These are phyloP conservation scores for Acmispon strigosus DNA, from an alignment of 306 rosid species.

Conservation along the genomic window DNA sequence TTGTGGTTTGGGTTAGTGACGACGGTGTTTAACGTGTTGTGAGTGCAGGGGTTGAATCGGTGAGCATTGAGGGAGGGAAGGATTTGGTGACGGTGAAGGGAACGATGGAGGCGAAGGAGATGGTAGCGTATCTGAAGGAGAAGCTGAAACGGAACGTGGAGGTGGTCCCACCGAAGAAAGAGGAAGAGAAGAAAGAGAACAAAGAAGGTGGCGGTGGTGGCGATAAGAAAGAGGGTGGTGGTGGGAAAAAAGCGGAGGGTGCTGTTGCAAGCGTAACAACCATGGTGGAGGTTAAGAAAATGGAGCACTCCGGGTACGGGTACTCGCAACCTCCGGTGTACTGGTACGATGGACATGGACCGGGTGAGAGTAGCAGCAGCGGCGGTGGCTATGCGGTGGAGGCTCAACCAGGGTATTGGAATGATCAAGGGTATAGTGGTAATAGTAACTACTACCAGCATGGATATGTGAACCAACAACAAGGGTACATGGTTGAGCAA, in stretches of 20 bases:
- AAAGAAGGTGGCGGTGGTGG: constrained; percentile 20
- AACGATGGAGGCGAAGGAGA: constrained; percentile 43
- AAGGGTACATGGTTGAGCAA: constrained; percentile 25
- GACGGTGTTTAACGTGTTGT: neutral
- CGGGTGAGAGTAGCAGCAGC: constrained; percentile 35
- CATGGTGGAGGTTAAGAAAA: constrained; percentile 46
- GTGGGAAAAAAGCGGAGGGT: no score
- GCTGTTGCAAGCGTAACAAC: neutral
- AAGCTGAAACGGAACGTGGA: constrained; percentile 62
- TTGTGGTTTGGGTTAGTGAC: neutral
- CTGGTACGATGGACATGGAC: constrained; percentile 43
- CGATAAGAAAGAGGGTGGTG: constrained; percentile 16
- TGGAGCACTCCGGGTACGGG: constrained; percentile 52
- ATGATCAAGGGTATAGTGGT: constrained; percentile 18
- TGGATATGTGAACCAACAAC: neutral
- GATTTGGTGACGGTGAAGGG: constrained; percentile 72
- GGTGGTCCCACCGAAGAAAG: constrained; percentile 55
- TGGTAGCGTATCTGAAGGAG: constrained; percentile 36
- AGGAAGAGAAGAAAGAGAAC: constrained; percentile 22
- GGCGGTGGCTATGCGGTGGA: neutral
- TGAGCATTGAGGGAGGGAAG: constrained; percentile 41
- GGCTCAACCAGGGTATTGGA: neutral
- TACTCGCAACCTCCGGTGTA: constrained; percentile 27
- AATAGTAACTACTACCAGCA: neutral
- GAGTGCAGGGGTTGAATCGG: constrained; percentile 59